Base-by-base conservation (phyloP, 768 basidiomycete species). In the Paxillus involutus region DNA sequence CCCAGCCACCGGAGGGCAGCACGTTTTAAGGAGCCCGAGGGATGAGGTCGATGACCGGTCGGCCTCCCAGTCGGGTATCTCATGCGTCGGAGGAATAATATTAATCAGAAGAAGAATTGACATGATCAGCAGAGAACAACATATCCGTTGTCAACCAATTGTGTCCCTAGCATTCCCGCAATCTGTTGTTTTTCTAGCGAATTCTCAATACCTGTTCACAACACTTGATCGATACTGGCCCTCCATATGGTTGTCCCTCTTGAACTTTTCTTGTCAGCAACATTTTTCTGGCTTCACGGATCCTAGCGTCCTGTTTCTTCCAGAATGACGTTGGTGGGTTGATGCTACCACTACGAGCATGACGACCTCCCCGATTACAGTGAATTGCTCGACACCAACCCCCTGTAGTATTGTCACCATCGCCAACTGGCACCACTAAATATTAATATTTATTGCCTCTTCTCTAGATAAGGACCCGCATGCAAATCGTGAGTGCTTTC, bases 1-100 rank as follows among this genome's bases (percentile, higher is more conserved):
- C 94, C 33, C 97, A 99, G 73, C 97, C 97, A 3, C 83, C 88
- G 16, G 97, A 99, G 68, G 94, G 94, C 58, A 85, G 80, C 56
- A 81, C 66, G 43, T 91, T 91, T 73, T 87, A 65, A 65, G 47
- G 35, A 33, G 33, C 48, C 32, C 41, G 29, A 26, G 4, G 26
- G 26, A 26, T 26, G 26, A 26, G 26, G 6, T 26, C 26, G 26
- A 26, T 26, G 26, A 26, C 26, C 26, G 6, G 26, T 26, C 26
- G 26, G 44, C 52, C 40, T 46, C 37, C 17, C 43, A 47, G 41
- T 40, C 26, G 19, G 43, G 21, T 42, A 29, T 53, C 52, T 16
- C 36, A 8, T n/a, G 11, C 51, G 47, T 54, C 24, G 32, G 49
- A 53, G 47, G 60, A 48, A 58, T 52, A 37, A 30, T 44, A 33